A percentile compares a stretch with the other conserved stretches of the same genome.
Evolutionary conservation across 257 asterid species (phyloP).

Genomic region (Scutellaria galericulata): DNA sequence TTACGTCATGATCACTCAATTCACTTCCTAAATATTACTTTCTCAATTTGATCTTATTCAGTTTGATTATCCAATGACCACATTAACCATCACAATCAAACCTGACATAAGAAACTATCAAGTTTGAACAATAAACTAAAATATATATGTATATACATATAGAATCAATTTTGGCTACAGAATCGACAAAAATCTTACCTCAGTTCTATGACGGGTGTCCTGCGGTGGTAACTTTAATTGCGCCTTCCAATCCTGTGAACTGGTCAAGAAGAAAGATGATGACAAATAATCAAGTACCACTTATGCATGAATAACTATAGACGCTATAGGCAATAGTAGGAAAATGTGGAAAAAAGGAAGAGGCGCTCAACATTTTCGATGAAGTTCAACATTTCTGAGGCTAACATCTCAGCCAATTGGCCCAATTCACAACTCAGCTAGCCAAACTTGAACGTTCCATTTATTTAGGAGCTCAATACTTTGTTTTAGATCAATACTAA

Average conservation of each 20-base stretch:
- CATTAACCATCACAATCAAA: conserved; percentile 16
- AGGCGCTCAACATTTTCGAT: not conserved
- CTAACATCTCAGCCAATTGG: conserved; percentile 1
- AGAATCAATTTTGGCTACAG: conserved; percentile 3
- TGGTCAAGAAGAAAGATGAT: conserved; percentile 36
- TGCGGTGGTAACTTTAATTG: conserved; percentile 64
- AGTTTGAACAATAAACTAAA: conserved; percentile 25
- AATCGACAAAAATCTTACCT: conserved; percentile 52
- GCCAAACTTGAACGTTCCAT: not conserved
- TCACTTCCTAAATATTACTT: conserved; percentile 17
- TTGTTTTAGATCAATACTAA: conserved; percentile 8
- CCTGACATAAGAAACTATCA: not conserved
- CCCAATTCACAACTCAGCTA: not conserved
- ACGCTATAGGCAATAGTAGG: not conserved
- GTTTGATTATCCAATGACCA: conserved; percentile 5
- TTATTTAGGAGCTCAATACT: not conserved
- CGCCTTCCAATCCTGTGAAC: conserved; percentile 91
- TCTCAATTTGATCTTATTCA: conserved; percentile 3
- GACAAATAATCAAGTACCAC: conserved; percentile 8
- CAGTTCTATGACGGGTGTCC: conserved; percentile 83
- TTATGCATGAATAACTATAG: not conserved
- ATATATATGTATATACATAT: not conserved
- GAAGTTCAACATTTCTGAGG: conserved; percentile 9
- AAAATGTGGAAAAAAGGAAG: not conserved
- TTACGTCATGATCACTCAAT: not conserved